Base-by-base conservation (phyloP, 1,139 yeast genomes). In the Hemisphaericaspora xylofermentans region DNA sequence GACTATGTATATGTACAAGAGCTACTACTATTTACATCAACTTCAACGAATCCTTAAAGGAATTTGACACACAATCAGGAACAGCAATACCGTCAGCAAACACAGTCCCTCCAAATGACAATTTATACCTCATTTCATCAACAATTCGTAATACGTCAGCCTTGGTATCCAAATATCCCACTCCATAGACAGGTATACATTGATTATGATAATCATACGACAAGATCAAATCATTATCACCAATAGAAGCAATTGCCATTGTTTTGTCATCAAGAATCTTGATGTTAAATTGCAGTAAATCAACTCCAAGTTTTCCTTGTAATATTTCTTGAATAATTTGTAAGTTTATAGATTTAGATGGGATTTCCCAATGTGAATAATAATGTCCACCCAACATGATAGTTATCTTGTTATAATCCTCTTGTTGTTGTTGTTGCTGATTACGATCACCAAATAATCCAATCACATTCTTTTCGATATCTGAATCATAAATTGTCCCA, bases 401-500 rank as follows among this genome's bases (percentile, higher is more conserved):
- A 0, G 98, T 93, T 38, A 91, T 60, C 50, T 86, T 88, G 6
- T 88, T 78, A 49, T 83, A 39, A 17, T 47, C 46, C 6, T 35
- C 33, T 0, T 30, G 39, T 0, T 30, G 38, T 16, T 7, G 16
- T 16, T 18, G 15, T 13, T 19, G 19, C 35, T 40, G 28, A 6
- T 38, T 36, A 9, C 10, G 5, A 6, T 32, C 24, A 18, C 35
- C 38, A 35, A 38, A 46, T 15, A 56, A 42, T 12, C 48, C 39
- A 27, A 57, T 49, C 21, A 76, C 67, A 44, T 74, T 64, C 47
- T 73, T 68, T 56, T 82, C 91, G 12, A 88, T 77, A 38, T 88
- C 89, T 1, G 96, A 87, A 59, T 93, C 98, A 61, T 86, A 93
- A 25, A 93, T 88, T 1, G 88, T 88, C 2, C 98, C 98, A 33